These are phyloP conservation scores for Torulaspora gathmanii DNA, from an alignment of 805 yeast species.

Conservation along the genomic window DNA sequence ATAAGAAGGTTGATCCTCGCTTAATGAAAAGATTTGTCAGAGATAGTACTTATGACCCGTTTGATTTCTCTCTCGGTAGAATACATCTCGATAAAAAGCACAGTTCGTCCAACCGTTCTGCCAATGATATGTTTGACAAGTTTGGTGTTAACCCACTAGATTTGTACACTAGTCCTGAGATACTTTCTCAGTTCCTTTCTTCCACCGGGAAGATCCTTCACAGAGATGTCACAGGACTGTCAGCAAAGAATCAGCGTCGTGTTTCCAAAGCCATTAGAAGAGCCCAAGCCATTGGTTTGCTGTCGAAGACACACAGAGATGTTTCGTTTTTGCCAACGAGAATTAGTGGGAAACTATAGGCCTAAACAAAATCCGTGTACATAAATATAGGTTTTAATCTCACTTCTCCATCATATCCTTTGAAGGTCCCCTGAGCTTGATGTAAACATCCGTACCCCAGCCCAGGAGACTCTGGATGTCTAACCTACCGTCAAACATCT, in stretches of 20 bases:
- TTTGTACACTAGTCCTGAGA: conserved; percentile 66
- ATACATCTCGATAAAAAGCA: conserved; percentile 46
- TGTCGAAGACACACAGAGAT: conserved; percentile 70
- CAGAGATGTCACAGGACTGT: conserved; percentile 65
- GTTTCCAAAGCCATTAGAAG: conserved; percentile 75
- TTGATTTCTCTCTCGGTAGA: conserved; percentile 66
- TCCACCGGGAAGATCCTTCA: conserved; percentile 74
- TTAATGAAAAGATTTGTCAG: conserved; percentile 46
- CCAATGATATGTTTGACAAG: conserved; percentile 40
- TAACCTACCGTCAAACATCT: conserved; percentile 65
- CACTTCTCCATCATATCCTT: conserved; percentile 11
- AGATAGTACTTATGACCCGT: conserved; percentile 68
- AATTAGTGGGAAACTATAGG: conserved; percentile 16
- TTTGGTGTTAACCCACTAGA: conserved; percentile 62
- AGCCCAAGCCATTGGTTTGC: conserved; percentile 72
- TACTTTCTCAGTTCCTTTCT: conserved; percentile 60
- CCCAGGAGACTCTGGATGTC: conserved; percentile 69
- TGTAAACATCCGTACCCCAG: conserved; percentile 74
- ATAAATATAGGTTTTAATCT: conserved; percentile 5
- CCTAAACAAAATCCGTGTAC: conserved; percentile 8
- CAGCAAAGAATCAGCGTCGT: conserved; percentile 60
- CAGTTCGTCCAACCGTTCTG: conserved; percentile 23
- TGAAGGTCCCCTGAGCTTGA: conserved; percentile 41
- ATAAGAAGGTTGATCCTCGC: conserved; percentile 33
- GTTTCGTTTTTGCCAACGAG: conserved; percentile 41